A percentile compares a stretch with the other conserved stretches of the same genome.
These are phyloP conservation scores for Melastoma candidum DNA, from an alignment of 441 rosid species.

Conservation along the genomic window DNA sequence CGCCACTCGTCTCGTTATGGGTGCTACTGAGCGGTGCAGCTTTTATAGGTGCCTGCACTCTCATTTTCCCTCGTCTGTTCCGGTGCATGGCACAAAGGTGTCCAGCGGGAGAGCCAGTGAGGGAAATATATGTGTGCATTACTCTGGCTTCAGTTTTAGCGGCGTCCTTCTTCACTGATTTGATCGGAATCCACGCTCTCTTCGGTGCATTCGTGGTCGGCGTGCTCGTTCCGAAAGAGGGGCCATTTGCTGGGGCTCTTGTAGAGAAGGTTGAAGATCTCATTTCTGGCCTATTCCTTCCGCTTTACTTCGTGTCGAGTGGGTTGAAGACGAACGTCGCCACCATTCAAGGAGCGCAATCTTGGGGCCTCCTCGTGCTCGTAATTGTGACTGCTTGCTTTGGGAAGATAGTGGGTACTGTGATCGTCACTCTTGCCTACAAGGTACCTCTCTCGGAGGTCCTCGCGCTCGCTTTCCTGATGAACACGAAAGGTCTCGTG, in stretches of 20 bases:
- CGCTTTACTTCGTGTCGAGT: slow-evolving; percentile 77
- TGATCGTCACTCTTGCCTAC: slow-evolving; percentile 48
- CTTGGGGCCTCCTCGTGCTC: slow-evolving; percentile 74
- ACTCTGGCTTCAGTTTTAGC: slow-evolving; percentile 50
- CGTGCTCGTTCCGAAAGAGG: slow-evolving; percentile 73
- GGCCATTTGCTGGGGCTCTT: slow-evolving; percentile 64
- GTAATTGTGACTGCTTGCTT: slow-evolving; percentile 72
- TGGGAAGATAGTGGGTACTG: slow-evolving; percentile 72
- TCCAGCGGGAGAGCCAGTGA: slow-evolving; percentile 69
- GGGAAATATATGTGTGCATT: slow-evolving; percentile 55
- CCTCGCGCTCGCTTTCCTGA: slow-evolving; percentile 57
- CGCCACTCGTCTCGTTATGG: slow-evolving; percentile 62
- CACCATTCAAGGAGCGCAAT: slow-evolving; percentile 56
- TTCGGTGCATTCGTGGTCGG: slow-evolving; percentile 85
- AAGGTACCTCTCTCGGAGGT: slow-evolving; percentile 58
- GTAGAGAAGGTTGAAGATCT: slow-evolving; percentile 84
- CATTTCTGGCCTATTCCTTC: slow-evolving; percentile 72
- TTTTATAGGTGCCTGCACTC: slow-evolving; percentile 29
- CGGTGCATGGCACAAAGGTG: slow-evolving; percentile 49
- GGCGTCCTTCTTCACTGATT: slow-evolving; percentile 60
- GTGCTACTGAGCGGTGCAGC: slow-evolving; percentile 51
- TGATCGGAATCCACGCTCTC: slow-evolving; percentile 77
- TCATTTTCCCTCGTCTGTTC: slow-evolving; percentile 46
- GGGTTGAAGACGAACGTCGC: slow-evolving; percentile 80
- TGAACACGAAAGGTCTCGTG: slow-evolving; percentile 85